Conservation (phyloP, 768 basidiomycete species). For the Candolleomyces eurysporus region DNA sequence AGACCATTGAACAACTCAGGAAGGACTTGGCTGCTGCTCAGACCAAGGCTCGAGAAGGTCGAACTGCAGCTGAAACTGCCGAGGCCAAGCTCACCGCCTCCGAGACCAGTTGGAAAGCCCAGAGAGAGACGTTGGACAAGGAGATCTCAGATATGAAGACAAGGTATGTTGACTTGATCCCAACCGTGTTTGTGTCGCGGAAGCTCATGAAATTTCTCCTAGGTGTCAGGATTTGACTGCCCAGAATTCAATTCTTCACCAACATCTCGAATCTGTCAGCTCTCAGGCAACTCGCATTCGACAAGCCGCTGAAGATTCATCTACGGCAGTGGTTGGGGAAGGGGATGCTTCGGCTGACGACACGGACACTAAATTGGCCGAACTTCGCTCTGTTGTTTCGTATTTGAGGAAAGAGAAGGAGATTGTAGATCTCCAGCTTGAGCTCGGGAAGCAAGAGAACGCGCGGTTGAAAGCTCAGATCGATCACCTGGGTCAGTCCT, state of each 20-base stretch:
- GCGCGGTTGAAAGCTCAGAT: constrained; percentile 71
- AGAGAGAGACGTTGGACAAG: constrained; percentile 74
- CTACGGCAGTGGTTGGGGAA: constrained; percentile 36
- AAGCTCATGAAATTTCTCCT: neutral
- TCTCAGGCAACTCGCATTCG: constrained; percentile 80
- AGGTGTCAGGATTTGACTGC: constrained; percentile 73
- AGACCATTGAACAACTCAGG: constrained; percentile 61
- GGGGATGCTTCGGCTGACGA: constrained; percentile 42
- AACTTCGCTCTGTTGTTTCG: constrained; percentile 73
- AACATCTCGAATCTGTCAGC: constrained; percentile 82
- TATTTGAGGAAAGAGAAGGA: constrained; percentile 91
- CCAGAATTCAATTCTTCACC: constrained; percentile 77
- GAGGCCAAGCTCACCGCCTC: constrained; percentile 68
- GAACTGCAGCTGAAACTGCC: constrained; percentile 68
- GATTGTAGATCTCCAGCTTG: constrained; percentile 84
- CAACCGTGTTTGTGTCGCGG: neutral
- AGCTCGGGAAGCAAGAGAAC: constrained; percentile 75
- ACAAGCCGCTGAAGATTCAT: constrained; percentile 58
- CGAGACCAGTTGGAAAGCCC: constrained; percentile 77
- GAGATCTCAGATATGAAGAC: constrained; percentile 70
- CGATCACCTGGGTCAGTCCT: constrained; percentile 64
- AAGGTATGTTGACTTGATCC: constrained; percentile 45
- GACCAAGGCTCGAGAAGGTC: constrained; percentile 53
- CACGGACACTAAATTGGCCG: constrained; percentile 62
- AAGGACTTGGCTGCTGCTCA: constrained; percentile 57